Percentiles rank a stretch among this genome's conserved stretches.
phyloP scores from a whole-genome alignment of 495 filamentous ascomycete genomes.

The Penicilliopsis zonata region DNA sequence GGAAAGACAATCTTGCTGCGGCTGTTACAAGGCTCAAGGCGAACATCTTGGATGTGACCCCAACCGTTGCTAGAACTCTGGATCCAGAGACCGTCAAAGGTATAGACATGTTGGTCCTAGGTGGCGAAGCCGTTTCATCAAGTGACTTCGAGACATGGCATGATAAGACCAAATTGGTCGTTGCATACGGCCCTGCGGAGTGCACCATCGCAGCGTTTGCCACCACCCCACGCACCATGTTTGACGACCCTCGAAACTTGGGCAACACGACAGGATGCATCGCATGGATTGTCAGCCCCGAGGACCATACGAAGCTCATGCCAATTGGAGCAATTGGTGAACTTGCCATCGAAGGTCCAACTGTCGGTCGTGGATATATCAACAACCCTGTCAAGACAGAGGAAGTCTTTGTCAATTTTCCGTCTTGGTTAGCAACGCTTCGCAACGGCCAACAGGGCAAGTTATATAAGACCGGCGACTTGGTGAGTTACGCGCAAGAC shows the following conservation, averaged over 20 bases:
- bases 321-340: slow-evolving; percentile 35
- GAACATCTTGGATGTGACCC: too few relatives aligned
- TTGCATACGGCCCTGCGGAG: slow-evolving; percentile 30
- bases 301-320: slow-evolving; percentile 8
- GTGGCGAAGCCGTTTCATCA: too few relatives aligned
- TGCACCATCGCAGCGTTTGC: slow-evolving; percentile 12
- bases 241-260: too few relatives aligned
- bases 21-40: slow-evolving; percentile 13
- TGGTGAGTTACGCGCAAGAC: slow-evolving; percentile 1
- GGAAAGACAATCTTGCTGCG: slow-evolving; percentile 7
- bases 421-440: not conserved
- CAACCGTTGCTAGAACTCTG: too few relatives aligned
- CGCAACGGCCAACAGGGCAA: not conserved
- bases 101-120: too few relatives aligned
- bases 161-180: slow-evolving; percentile 10
- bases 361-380: slow-evolving; percentile 28
- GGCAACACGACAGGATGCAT: too few relatives aligned
- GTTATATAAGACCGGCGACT: slow-evolving; percentile 4
- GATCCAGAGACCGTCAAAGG: too few relatives aligned
- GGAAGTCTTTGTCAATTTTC: slow-evolving; percentile 15
- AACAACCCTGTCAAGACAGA: slow-evolving; percentile 19
- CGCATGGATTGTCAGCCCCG: not conserved
- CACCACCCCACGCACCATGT: too few relatives aligned
- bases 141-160: too few relatives aligned
- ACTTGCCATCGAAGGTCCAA: slow-evolving; percentile 31